Evolutionary conservation across 345 rosid genomes (phyloP).

Genomic region (Pugionium dolabratum): DNA sequence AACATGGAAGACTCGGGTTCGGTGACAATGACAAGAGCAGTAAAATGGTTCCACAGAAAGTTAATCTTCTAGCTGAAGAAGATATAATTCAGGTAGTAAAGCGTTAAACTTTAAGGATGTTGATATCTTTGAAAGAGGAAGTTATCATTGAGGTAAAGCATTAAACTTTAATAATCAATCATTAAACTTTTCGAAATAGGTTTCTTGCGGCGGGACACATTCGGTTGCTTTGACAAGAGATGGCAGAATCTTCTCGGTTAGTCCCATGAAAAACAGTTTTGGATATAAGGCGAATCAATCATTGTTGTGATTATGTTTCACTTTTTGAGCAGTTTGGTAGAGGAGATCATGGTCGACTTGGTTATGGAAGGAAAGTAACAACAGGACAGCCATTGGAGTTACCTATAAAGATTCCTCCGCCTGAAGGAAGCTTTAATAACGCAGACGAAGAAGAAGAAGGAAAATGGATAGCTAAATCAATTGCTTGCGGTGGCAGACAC

Average conservation of each 20-base stretch:
- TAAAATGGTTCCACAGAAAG: constrained; percentile 96
- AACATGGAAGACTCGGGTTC: constrained; percentile 95
- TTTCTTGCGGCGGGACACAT: constrained; percentile 98
- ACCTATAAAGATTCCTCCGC: constrained; percentile 64
- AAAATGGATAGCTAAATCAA: constrained; percentile 70
- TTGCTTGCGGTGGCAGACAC: constrained; percentile 94
- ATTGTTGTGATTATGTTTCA: constrained; percentile 9
- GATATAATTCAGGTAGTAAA: constrained; percentile 68
- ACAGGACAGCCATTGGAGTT: constrained; percentile 94
- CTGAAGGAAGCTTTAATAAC: constrained; percentile 37
- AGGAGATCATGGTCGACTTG: constrained; percentile 97
- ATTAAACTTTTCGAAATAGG: constrained; percentile 44
- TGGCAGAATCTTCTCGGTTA: constrained; percentile 90
- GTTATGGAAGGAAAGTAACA: constrained; percentile 84
- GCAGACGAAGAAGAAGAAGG: constrained; percentile 56
- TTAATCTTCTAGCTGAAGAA: constrained; percentile 77
- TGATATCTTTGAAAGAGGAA: constrained; percentile 18
- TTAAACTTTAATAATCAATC: constrained; percentile 20
- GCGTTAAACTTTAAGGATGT: constrained; percentile 3
- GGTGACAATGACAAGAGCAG: constrained; percentile 99
- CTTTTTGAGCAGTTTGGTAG: constrained; percentile 72
- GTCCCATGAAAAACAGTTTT: constrained; percentile 26
- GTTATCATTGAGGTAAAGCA: constrained; percentile 51
- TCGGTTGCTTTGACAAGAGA: constrained; percentile 91
- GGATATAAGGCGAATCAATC: neutral